Evolutionary conservation across 352 stramenopile genomes (phyloP).

Genomic region (Elongisporangium prolatum): DNA sequence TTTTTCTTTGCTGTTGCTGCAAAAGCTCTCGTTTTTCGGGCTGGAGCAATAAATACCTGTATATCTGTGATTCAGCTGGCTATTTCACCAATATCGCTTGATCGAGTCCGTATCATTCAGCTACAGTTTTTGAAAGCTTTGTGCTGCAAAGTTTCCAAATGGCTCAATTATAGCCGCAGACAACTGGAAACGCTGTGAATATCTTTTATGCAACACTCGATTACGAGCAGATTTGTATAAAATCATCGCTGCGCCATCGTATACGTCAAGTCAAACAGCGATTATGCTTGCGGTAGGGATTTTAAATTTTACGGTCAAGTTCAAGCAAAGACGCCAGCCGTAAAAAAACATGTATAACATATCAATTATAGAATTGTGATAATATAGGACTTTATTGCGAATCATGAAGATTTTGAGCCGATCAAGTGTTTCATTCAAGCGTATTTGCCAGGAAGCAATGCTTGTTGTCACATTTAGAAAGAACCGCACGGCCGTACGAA

Average conservation of each 20-base stretch:
- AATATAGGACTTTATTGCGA: conserved; percentile 29
- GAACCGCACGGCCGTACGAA: conserved; percentile 25
- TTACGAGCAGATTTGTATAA: conserved; percentile 36
- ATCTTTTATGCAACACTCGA: conserved; percentile 44
- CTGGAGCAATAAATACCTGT: conserved; percentile 4
- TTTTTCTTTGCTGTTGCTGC: conserved; percentile 56
- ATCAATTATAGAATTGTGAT: conserved; percentile 28
- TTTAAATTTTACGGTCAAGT: conserved; percentile 22
- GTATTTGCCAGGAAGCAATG: not conserved
- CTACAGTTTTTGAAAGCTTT: conserved; percentile 45
- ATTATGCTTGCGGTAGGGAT: conserved; percentile 39
- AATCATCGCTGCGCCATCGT: conserved; percentile 11
- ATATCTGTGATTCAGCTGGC: conserved; percentile 32
- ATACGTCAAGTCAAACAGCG: conserved; percentile 20
- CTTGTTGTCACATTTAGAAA: conserved; percentile 38
- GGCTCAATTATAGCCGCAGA: not conserved
- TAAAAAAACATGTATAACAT: conserved; percentile 22
- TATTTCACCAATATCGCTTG: conserved; percentile 25
- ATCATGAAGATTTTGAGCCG: not conserved
- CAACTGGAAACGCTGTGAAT: conserved; percentile 21
- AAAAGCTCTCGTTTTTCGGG: conserved; percentile 19
- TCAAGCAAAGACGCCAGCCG: conserved; percentile 13
- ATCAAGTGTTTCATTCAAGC: not conserved
- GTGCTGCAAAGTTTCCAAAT: conserved; percentile 15
- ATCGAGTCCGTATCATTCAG: conserved; percentile 42